phyloP scores from a whole-genome alignment of 2,329 filamentous ascomycete genomes.

The Myriangium duriaei region DNA sequence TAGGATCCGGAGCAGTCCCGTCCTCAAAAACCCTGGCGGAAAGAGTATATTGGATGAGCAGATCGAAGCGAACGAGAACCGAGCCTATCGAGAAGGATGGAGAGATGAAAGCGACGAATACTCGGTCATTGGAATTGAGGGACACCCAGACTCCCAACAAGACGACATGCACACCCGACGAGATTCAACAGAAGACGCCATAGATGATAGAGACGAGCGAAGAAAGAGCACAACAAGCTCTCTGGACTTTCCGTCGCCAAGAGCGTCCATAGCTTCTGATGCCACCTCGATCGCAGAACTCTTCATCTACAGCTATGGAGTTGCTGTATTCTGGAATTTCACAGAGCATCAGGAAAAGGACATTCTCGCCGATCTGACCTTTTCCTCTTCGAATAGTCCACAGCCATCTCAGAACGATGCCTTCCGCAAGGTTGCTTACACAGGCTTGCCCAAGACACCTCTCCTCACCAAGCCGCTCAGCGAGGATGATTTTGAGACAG shows the following conservation, averaged over 20 bases:
- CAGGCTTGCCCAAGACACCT: constrained; percentile 33
- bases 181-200: constrained; percentile 6
- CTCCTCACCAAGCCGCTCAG: constrained; percentile 69
- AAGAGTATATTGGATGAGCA: constrained; percentile 89
- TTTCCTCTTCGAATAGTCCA: constrained; percentile 53
- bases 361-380: constrained; percentile 85
- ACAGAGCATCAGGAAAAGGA: constrained; percentile 93
- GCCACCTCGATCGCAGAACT: constrained; percentile 79
- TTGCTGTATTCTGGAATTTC: constrained; percentile 99
- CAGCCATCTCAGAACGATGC: constrained; percentile 10
- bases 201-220: constrained; percentile 10
- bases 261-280: constrained; percentile 49
- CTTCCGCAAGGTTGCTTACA: constrained; percentile 17
- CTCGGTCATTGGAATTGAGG: constrained; percentile 20
- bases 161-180: constrained; percentile 4
- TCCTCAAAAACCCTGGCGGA: constrained; percentile 83
- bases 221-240: constrained; percentile 18
- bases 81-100: constrained; percentile 86
- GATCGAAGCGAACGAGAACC: constrained; percentile 82
- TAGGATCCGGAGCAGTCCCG: constrained; percentile 75
- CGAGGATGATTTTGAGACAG: constrained; percentile 88
- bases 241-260: constrained; percentile 39
- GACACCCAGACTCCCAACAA: constrained; percentile 2
- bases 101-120: constrained; percentile 66
- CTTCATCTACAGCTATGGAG: constrained; percentile 94